Evolutionary conservation across 257 asterid genomes (phyloP).

Genomic region (Solanum megistacrolobum): DNA sequence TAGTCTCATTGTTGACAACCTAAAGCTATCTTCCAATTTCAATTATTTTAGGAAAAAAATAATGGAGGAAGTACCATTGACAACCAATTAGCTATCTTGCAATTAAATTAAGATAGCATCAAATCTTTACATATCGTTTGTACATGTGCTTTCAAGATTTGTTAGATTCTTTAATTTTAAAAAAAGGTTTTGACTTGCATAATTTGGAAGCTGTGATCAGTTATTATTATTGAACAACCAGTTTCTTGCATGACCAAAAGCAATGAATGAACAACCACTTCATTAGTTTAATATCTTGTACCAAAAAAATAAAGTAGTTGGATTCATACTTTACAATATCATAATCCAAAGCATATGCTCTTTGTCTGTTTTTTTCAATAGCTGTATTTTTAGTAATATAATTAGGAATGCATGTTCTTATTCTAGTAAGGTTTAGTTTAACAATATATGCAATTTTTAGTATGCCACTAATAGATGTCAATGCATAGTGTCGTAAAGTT

Average conservation of each 20-base stretch:
- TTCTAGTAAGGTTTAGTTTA: background rate
- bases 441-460: background rate
- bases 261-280: conserved; percentile 41
- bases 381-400: background rate
- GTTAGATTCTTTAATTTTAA: background rate
- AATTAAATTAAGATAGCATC: conserved; percentile 1
- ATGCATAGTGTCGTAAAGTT: background rate
- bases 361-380: background rate
- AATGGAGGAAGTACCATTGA: conserved; percentile 1
- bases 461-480: background rate
- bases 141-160: conserved; percentile 20
- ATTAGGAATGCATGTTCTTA: background rate
- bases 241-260: conserved; percentile 13
- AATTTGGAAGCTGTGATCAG: background rate
- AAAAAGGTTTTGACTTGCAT: background rate
- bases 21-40: background rate
- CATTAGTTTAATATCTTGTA: background rate
- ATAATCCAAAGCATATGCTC: conserved; percentile 8
- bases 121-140: conserved; percentile 8
- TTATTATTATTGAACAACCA: background rate
- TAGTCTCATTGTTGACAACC: conserved; percentile 2
- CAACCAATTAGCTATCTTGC: background rate
- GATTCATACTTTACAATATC: conserved; percentile 17
- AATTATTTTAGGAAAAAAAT: background rate
- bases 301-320: conserved; percentile 10